Percentiles rank a stretch among this genome's conserved stretches.
Evolutionary conservation across 1,284 basidiomycete genomes (phyloP).

Genomic region (Pisolithus thermaeus): DNA sequence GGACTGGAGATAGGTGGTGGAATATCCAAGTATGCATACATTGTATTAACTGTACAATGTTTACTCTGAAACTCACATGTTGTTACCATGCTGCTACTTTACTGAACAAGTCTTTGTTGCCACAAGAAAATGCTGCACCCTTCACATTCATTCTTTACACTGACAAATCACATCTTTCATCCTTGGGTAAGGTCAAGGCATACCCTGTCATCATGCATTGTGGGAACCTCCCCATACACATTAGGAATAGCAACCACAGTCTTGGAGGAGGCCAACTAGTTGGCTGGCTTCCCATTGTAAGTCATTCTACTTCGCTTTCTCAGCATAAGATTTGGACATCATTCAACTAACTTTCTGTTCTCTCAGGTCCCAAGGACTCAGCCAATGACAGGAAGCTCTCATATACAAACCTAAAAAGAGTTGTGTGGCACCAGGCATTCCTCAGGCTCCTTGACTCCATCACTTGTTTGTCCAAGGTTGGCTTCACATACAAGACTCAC

Average conservation of each 20-base stretch:
- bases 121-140: background rate
- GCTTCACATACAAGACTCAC: slow-evolving; percentile 7
- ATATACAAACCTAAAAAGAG: slow-evolving; percentile 29
- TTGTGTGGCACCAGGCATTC: slow-evolving; percentile 28
- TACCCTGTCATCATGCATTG: slow-evolving; percentile 37
- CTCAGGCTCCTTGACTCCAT: slow-evolving; percentile 11
- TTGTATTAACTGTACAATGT: background rate
- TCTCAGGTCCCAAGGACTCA: slow-evolving; percentile 25
- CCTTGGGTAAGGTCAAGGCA: slow-evolving; percentile 25
- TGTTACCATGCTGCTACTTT: background rate
- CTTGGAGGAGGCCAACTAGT: slow-evolving; percentile 34
- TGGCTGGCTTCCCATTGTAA: slow-evolving; percentile 40
- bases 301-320: background rate
- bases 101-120: background rate
- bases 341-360: too few species aligned
- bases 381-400: slow-evolving; percentile 22
- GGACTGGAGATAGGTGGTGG: slow-evolving; percentile 23
- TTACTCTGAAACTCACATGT: background rate
- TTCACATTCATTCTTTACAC: slow-evolving; percentile 7
- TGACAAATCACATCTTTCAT: slow-evolving; percentile 5
- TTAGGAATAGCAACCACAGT: slow-evolving; percentile 31
- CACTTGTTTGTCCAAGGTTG: background rate
- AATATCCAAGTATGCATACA: slow-evolving; percentile 21
- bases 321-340: background rate
- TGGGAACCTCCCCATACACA: slow-evolving; percentile 31